Evolutionary conservation across 169 alveolate species (phyloP), one percentile per base, ranked within the genome.

Genomic region (Eimeria acervulina): DNA sequence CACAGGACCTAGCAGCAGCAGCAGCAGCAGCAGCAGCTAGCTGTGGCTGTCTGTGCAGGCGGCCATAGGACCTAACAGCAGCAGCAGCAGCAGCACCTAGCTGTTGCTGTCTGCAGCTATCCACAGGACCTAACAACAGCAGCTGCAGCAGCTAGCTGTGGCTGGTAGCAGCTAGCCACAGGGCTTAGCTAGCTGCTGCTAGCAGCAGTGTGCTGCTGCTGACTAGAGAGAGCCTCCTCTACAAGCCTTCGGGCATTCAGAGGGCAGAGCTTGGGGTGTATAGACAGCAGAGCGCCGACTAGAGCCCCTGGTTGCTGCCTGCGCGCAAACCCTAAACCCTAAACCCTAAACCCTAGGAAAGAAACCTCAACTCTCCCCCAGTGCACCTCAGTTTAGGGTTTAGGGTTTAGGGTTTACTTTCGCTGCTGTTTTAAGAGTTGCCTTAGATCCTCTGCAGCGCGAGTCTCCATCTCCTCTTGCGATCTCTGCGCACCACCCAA

Each of bases 241-340:
- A 78, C 42, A 36, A 78, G 89, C 31, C 21, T 10, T 8, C 63
- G 55, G 36, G 89, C 89, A 0, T 12, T 78, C 26, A 8, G 59
- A 31, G 89, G 89, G 63, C 66, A 78, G 59, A 78, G 89, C 36
- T 38, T 55, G 1, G 89, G 63, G 89, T 78, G 63, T 23, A 38
- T 19, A 31, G 66, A 40, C 63, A 78, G 89, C 89, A 78, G 89
- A 51, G 38, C 38, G 38, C 63, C 63, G 36, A 78, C 28, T 17
- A 78, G 89, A 0, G 59, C 21, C 36, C 89, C 63, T 12, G 89
- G 89, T n/a, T 36, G 89, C 31, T 78, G 8, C 89, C 89, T 78
- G 89, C 89, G 23, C 63, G 63, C 66, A 78, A 40, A 78, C 89
- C 89, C 84, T n/a, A 72, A 72, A 36, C 83, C 74, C 74, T 61